Percentiles rank a stretch among this genome's conserved stretches.
Conservation (phyloP, 345 rosid genomes). For the Garcia nutans region DNA sequence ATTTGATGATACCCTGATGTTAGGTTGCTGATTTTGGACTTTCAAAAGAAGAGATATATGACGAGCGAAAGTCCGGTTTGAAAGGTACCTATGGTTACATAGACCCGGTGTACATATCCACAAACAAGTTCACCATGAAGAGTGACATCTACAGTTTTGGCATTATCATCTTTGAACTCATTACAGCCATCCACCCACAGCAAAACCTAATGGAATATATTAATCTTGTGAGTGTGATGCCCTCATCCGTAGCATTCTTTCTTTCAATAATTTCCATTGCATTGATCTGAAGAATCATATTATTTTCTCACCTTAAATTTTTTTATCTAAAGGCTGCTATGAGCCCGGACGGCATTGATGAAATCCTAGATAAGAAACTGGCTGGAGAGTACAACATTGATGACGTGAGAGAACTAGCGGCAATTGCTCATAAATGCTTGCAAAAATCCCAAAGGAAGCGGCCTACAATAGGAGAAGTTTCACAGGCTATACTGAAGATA, state of each 20-base stretch:
- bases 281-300: not conserved
- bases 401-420: constrained; percentile 72
- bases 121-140: constrained; percentile 77
- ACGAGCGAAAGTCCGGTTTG: constrained; percentile 69
- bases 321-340: constrained; percentile 56
- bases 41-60: constrained; percentile 80
- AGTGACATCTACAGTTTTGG: constrained; percentile 94
- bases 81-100: constrained; percentile 96
- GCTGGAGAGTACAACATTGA: constrained; percentile 55
- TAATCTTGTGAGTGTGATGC: constrained; percentile 59
- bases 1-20: not conserved
- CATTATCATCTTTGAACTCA: constrained; percentile 82
- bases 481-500: constrained; percentile 71
- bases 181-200: constrained; percentile 91
- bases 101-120: constrained; percentile 77
- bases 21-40: constrained; percentile 98
- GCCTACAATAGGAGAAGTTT: constrained; percentile 78
- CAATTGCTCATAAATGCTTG: constrained; percentile 67
- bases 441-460: constrained; percentile 70
- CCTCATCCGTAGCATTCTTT: not conserved
- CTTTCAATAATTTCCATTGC: not conserved
- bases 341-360: constrained; percentile 83
- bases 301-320: not conserved
- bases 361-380: constrained; percentile 71
- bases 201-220: constrained; percentile 91